These are phyloP conservation scores for Caloboletus firmus DNA, from an alignment of 1,284 basidiomycete species.

Conservation along the genomic window DNA sequence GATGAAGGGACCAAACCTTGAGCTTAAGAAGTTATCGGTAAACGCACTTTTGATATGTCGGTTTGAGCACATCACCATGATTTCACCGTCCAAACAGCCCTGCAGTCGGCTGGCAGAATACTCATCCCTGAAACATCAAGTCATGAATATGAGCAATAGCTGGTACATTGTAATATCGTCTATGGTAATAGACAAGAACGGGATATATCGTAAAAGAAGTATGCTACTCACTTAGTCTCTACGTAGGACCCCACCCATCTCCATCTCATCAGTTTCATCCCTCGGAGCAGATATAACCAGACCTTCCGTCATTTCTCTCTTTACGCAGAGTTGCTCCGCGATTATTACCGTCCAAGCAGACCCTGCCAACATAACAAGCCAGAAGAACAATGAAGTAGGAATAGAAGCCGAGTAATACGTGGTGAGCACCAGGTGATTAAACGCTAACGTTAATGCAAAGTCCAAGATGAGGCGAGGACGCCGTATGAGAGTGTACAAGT, in stretches of 20 bases:
- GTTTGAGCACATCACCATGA: slow-evolving; percentile 1
- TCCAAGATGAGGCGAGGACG: slow-evolving; percentile 94
- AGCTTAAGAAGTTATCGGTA: slow-evolving; percentile 10
- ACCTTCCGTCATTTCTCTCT: slow-evolving; percentile 89
- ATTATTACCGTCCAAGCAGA: slow-evolving; percentile 74
- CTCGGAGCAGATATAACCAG: slow-evolving; percentile 54
- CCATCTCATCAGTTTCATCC: slow-evolving; percentile 50
- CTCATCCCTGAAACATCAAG: slow-evolving; percentile 13
- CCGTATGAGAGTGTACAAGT: slow-evolving; percentile 84
- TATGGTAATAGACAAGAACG: slow-evolving; percentile 9
- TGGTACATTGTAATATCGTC: slow-evolving; percentile 27
- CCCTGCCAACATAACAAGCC: slow-evolving; percentile 74
- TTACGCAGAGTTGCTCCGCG: slow-evolving; percentile 91
- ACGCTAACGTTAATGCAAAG: slow-evolving; percentile 85
- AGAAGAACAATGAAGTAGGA: slow-evolving; percentile 90
- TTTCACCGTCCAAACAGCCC: slow-evolving; percentile 4
- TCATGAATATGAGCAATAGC: slow-evolving; percentile 14
- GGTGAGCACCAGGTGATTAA: slow-evolving; percentile 89
- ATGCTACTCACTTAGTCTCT: slow-evolving; percentile 33
- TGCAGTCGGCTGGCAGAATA: neutral
- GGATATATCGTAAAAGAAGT: slow-evolving; percentile 9
- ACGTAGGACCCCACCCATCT: slow-evolving; percentile 56
- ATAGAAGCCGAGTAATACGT: slow-evolving; percentile 88
- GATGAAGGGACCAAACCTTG: slow-evolving; percentile 13
- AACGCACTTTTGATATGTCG: neutral